Percentiles rank a stretch among this genome's conserved stretches.
phyloP scores from a whole-genome alignment of 306 rosid genomes.

The Cucurbita ficifolia region DNA sequence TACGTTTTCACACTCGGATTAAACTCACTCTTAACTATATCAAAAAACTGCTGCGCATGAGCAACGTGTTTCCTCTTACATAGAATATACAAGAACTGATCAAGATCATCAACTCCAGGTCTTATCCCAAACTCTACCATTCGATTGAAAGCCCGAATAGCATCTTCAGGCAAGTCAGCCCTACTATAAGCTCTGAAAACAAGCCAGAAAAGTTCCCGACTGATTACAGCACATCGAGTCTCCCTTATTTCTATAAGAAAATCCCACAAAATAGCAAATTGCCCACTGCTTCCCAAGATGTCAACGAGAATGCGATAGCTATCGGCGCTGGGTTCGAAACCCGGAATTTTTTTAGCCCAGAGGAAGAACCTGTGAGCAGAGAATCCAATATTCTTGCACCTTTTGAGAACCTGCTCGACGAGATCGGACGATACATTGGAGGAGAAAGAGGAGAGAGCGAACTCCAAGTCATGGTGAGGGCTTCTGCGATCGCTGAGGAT shows the following conservation, averaged over 20 bases:
- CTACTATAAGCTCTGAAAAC: constrained; percentile 52
- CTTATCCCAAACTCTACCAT: constrained; percentile 67
- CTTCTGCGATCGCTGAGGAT: constrained; percentile 63
- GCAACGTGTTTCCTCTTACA: constrained; percentile 61
- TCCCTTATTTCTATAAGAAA: constrained; percentile 57
- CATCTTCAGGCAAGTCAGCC: constrained; percentile 66
- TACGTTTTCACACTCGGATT: constrained; percentile 33
- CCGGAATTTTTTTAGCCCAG: constrained; percentile 67
- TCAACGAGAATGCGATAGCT: constrained; percentile 64
- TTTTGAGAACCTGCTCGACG: constrained; percentile 73
- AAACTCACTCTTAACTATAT: constrained; percentile 39
- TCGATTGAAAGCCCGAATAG: constrained; percentile 54
- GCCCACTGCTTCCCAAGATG: constrained; percentile 56
- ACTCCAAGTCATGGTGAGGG: constrained; percentile 66
- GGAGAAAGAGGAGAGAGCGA: constrained; percentile 39
- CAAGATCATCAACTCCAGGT: constrained; percentile 47
- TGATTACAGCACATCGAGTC: constrained; percentile 28
- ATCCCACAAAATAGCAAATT: constrained; percentile 79
- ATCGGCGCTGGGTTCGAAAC: constrained; percentile 43
- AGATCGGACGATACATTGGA: constrained; percentile 41
- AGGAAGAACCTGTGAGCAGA: constrained; percentile 83
- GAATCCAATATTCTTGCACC: constrained; percentile 66
- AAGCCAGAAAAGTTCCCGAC: constrained; percentile 50
- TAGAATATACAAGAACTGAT: constrained; percentile 42
- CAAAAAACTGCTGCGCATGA: constrained; percentile 59